Evolutionary conservation across 2,329 filamentous ascomycete genomes (phyloP).

Genomic region (Phoma sp.): DNA sequence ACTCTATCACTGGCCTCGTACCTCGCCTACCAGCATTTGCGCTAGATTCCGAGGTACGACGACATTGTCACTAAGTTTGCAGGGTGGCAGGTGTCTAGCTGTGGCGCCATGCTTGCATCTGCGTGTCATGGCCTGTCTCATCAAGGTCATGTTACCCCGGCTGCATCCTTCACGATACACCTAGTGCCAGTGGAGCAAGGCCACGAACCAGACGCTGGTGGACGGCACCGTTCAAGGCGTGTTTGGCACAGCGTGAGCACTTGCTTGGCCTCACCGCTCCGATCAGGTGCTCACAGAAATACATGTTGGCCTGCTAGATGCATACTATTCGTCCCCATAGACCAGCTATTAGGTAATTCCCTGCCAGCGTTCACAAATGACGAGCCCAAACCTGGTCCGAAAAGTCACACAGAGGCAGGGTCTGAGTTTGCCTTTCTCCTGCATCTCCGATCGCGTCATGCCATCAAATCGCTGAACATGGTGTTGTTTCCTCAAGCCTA

Average conservation of each 20-base stretch:
- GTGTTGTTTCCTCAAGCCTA: conserved; percentile 16
- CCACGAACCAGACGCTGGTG: conserved; percentile 17
- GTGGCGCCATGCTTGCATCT: conserved; percentile 1
- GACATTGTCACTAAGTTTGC: background rate
- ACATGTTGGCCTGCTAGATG: conserved; percentile 36
- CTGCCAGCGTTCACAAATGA: conserved; percentile 36
- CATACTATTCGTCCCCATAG: conserved; percentile 40
- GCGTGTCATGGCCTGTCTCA: conserved; percentile 10
- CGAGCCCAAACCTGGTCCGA: conserved; percentile 28
- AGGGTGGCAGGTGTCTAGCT: conserved; percentile 10
- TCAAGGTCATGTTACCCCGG: conserved; percentile 1
- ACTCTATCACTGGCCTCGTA: background rate
- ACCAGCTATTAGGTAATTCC: conserved; percentile 47
- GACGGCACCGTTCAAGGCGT: conserved; percentile 26
- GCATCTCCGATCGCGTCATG: conserved; percentile 38
- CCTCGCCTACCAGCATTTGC: conserved; percentile 21
- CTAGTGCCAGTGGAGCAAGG: conserved; percentile 1
- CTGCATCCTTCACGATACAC: conserved; percentile 9
- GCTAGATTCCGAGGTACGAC: conserved; percentile 4
- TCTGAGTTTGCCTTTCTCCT: conserved; percentile 39
- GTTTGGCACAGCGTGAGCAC: conserved; percentile 28
- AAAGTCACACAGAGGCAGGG: conserved; percentile 36
- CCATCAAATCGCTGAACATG: conserved; percentile 13
- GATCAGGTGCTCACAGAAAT: conserved; percentile 32
- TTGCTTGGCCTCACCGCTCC: conserved; percentile 20